Percentiles rank a stretch among this genome's conserved stretches.
These are phyloP conservation scores for Plasmodium malariae DNA, from an alignment of 169 alveolate species.

Conservation along the genomic window DNA sequence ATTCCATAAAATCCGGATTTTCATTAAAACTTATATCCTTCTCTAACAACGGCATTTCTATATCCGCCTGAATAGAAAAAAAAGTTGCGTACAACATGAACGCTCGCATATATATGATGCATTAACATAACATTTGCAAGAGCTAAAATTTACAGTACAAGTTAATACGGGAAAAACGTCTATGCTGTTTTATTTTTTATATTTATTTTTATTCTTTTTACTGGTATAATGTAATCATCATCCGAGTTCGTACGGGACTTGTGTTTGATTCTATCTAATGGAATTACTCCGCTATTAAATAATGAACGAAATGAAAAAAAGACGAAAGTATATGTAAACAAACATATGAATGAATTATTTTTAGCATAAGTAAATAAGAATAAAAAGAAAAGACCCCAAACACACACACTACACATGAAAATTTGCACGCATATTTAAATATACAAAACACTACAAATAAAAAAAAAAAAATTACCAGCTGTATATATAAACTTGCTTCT, in stretches of 20 bases:
- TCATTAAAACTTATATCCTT: slow-evolving; percentile 53
- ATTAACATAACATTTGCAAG: not conserved
- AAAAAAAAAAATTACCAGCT: slow-evolving; percentile 79
- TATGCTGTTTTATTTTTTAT: not conserved
- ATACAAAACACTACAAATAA: not conserved
- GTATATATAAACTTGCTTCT: slow-evolving; percentile 85
- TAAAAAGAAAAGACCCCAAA: not conserved
- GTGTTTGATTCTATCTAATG: slow-evolving; percentile 57
- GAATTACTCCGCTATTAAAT: slow-evolving; percentile 53
- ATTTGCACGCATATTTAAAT: too few species aligned
- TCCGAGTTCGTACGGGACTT: slow-evolving; percentile 31
- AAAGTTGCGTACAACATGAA: too few species aligned
- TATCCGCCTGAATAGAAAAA: slow-evolving; percentile 10
- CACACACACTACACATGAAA: too few species aligned
- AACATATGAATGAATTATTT: not conserved
- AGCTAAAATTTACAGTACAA: not conserved
- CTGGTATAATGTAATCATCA: slow-evolving; percentile 75
- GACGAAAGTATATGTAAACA: not conserved
- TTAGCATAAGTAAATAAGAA: not conserved
- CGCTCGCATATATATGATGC: too few species aligned
- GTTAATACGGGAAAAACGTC: not conserved
- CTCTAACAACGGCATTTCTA: slow-evolving; percentile 71
- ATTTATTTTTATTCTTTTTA: too few species aligned
- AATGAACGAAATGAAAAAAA: not conserved
- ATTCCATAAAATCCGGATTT: slow-evolving; percentile 56